Percentiles rank a stretch among this genome's conserved stretches.
Evolutionary conservation across 2,329 filamentous ascomycete genomes (phyloP).

Genomic region (Triangularia verruculosa): DNA sequence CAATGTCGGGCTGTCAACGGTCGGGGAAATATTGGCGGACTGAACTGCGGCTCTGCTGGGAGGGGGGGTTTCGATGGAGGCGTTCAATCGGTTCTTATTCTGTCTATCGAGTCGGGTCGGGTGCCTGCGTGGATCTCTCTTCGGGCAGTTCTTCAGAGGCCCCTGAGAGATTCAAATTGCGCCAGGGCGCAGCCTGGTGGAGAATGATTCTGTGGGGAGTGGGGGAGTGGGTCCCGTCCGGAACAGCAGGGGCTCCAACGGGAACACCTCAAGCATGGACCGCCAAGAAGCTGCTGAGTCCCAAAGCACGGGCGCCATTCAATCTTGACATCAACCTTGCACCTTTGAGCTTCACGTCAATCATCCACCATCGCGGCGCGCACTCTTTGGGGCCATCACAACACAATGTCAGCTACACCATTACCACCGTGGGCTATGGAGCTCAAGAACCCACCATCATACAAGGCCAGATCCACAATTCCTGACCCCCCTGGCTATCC

Average conservation of each 20-base stretch:
- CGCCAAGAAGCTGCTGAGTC: constrained; percentile 13
- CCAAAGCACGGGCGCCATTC: constrained; percentile 16
- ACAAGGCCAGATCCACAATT: constrained; percentile 66
- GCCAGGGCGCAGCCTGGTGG: background rate
- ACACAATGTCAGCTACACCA: constrained; percentile 5
- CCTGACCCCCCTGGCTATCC: constrained; percentile 86
- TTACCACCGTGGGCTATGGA: constrained; percentile 79
- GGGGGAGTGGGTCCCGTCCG: background rate
- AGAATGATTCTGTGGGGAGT: constrained; percentile 4
- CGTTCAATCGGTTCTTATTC: background rate
- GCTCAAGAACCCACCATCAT: constrained; percentile 65
- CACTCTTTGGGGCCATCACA: background rate
- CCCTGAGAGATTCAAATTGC: background rate
- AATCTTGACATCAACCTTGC: constrained; percentile 16
- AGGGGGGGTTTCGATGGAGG: background rate
- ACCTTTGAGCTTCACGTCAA: background rate
- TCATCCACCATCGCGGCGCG: background rate
- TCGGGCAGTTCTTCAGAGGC: background rate
- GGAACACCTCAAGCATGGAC: constrained; percentile 15
- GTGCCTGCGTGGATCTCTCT: background rate
- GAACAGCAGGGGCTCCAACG: constrained; percentile 8
- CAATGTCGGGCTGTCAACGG: background rate
- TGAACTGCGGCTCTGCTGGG: background rate
- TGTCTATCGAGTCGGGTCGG: background rate
- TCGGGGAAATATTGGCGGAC: background rate